These are phyloP conservation scores for Eremothecium coryli DNA, from an alignment of 1,139 yeast genomes.

Conservation along the genomic window DNA sequence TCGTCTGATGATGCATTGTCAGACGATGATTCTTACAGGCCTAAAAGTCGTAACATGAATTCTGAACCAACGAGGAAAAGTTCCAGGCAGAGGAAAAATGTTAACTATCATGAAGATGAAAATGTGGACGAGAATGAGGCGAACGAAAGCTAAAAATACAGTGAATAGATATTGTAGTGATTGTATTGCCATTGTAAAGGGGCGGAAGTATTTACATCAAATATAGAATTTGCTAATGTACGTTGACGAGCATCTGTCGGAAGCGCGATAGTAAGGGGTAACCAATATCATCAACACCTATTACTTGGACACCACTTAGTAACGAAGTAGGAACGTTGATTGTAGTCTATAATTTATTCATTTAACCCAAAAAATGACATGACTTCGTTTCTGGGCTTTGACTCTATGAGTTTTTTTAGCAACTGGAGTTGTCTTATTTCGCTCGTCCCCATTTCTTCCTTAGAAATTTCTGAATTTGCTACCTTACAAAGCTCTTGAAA, in stretches of 20 bases:
- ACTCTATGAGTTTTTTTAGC: constrained; percentile 51
- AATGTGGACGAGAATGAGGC: constrained; percentile 27
- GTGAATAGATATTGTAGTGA: constrained; percentile 7
- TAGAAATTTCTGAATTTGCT: constrained; percentile 18
- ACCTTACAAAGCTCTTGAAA: constrained; percentile 34
- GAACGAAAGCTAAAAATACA: no score
- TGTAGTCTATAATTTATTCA: no score
- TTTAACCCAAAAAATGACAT: constrained; percentile 42
- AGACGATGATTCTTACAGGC: constrained; percentile 11
- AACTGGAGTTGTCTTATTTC: constrained; percentile 48
- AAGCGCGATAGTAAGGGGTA: no score
- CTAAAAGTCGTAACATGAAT: constrained; percentile 10
- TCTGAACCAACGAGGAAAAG: constrained; percentile 38
- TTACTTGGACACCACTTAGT: no score
- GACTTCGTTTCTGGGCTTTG: constrained; percentile 63
- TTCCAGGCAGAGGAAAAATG: constrained; percentile 33
- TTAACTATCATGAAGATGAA: constrained; percentile 36
- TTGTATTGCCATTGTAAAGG: constrained; percentile 4
- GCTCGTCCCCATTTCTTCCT: constrained; percentile 21
- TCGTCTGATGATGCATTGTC: constrained; percentile 6
- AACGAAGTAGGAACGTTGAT: no score
- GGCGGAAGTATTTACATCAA: no score
- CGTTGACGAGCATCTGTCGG: no score
- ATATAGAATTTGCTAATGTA: no score
- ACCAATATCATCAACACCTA: no score